These are phyloP conservation scores for Trametes coccinea DNA, from an alignment of 768 basidiomycete species.

Conservation along the genomic window DNA sequence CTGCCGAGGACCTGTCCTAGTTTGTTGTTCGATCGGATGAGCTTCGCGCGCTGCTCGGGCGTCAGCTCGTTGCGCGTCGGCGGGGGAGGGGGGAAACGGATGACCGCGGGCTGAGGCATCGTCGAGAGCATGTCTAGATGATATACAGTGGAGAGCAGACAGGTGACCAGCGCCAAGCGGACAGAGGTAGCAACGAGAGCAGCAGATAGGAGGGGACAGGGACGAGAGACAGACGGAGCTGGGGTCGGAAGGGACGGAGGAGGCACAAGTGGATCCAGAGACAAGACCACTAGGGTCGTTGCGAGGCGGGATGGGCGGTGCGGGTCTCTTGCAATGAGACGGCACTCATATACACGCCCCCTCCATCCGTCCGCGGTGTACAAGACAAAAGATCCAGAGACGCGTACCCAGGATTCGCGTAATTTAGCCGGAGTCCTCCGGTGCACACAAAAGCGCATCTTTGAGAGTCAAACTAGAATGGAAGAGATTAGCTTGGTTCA, in stretches of 20 bases:
- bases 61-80: constrained; percentile 60
- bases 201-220: background rate
- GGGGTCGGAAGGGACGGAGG: background rate
- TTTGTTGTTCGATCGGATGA: constrained; percentile 60
- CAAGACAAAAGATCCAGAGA: constrained; percentile 8
- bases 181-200: background rate
- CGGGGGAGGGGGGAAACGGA: constrained; percentile 44
- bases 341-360: background rate
- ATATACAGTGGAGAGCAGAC: background rate
- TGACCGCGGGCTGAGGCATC: constrained; percentile 16
- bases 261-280: no score
- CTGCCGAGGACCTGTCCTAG: constrained; percentile 58
- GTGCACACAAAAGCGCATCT: constrained; percentile 4
- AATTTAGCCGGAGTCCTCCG: background rate
- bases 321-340: background rate
- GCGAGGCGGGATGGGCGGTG: constrained; percentile 14
- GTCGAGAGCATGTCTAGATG: background rate
- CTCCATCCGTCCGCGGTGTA: background rate
- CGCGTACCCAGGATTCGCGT: background rate
- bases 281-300: constrained; percentile 19
- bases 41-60: constrained; percentile 50
- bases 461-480: background rate
- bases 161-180: background rate
- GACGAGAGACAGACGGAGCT: background rate
- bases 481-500: background rate